These are phyloP conservation scores for Penicillium sp. DNA, from an alignment of 2,329 filamentous ascomycete species.

Conservation along the genomic window DNA sequence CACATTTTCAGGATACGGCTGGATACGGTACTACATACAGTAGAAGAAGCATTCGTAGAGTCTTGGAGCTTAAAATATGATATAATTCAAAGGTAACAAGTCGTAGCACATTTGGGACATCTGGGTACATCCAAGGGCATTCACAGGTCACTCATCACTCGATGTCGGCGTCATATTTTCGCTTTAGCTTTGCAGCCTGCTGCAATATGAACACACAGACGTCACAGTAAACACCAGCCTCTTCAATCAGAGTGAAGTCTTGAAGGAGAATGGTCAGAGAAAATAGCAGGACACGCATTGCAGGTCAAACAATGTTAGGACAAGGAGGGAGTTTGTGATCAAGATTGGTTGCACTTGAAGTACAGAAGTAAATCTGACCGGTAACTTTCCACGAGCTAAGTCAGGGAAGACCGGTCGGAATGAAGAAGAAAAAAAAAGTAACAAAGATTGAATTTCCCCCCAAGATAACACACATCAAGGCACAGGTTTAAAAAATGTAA, in stretches of 20 bases:
- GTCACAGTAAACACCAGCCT: background rate
- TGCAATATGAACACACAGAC: background rate
- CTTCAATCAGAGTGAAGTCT: background rate
- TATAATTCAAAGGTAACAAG: background rate
- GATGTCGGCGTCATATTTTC: background rate
- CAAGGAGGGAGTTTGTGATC: background rate
- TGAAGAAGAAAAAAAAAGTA: slow-evolving; percentile 22
- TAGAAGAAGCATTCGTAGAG: background rate
- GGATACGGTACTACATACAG: background rate
- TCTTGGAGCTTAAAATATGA: background rate
- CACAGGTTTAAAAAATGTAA: slow-evolving; percentile 28
- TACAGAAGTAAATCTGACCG: slow-evolving; percentile 9
- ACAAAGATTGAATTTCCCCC: slow-evolving; percentile 26
- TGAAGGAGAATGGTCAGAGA: background rate
- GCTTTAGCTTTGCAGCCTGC: background rate
- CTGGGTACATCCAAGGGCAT: background rate
- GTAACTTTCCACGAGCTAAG: background rate
- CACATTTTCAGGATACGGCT: background rate
- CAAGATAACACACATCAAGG: slow-evolving; percentile 25
- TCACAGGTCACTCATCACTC: background rate
- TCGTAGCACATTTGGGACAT: background rate
- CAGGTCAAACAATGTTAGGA: background rate
- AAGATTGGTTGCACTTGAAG: slow-evolving; percentile 12
- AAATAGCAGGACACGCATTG: background rate
- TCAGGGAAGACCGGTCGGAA: background rate